Base-by-base conservation (phyloP, 345 rosid species). In the Salix viminalis region DNA sequence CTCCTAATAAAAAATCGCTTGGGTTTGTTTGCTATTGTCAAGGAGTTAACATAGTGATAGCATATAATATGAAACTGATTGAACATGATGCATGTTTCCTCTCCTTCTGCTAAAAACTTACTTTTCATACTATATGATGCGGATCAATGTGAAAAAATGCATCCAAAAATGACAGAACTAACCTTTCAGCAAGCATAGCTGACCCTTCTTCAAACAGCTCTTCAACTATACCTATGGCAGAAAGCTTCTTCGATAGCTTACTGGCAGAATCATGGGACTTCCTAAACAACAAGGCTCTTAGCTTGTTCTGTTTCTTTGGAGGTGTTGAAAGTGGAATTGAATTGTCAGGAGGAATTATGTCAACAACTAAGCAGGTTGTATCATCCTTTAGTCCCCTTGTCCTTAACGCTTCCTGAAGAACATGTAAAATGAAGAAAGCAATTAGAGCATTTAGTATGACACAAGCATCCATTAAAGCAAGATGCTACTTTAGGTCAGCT, bases 171-270 rank as follows among this genome's bases (percentile, higher is more conserved):
- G 32, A 23, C 37, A 82, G 65, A 15, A 74, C 82, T 68, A 72
- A 94, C 98, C 97, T 91, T 86, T 94, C 98, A 39, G 91, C 90
- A 5, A 94, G 94, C 91, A 94, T 91, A 21, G 97, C 98, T 0
- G 97, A 94, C 73, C 97, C 97, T 88, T 94, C 98, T 85, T 94
- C 98, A 69, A 94, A 94, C 23, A 94, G 86, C 81, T 92, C 98
- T 86, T 94, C 98, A 8, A 94, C 98, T 21, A 90, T 86, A 44
- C 91, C 90, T 1, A 90, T 86, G 71, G 91, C 83, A 2, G 94
- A 89, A 61, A 91, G 90, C 86, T 86, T 91, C 80, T 92, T 92
- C 0, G 94, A 82, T 70, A 79, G 77, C 75, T 87, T 90, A 77
- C 77, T 86, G 65, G 86, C 85, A 54, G 91, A 85, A 86, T 85